Base-by-base conservation (phyloP, 108 stramenopile species). In the Cyclotella atomus region DNA sequence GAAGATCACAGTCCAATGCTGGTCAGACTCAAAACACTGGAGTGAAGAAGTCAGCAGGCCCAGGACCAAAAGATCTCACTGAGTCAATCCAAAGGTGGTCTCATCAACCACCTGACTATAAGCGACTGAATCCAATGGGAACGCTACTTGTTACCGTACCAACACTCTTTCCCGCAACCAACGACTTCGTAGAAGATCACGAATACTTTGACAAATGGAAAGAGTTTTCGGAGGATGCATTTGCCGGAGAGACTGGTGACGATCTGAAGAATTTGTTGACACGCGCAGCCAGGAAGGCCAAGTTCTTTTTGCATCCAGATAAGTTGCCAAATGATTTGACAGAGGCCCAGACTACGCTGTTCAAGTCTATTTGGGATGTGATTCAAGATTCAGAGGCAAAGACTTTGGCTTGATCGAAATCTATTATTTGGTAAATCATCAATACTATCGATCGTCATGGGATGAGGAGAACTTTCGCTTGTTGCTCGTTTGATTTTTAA, bases 181-280 rank as follows among this genome's bases (percentile, higher is more conserved):
- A 68, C 71, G 17, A 0, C 24, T 35, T 21, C 12, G 55, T 80
- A 21, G 70, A 77, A 30, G 28, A 50, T 36, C 84, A 85, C 35
- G 84, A 69, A 34, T 82, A 85, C 47, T 85, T 82, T 64, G 43
- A 36, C 5, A 85, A 85, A 60, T 85, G 76, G 72, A 77, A 78
- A 17, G 38, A 66, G 6, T 54, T 85, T 59, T 66, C 70, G 3
- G 36, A 30, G 6, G 84, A 85, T 29, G 80, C 80, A 10, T 70
- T 85, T 17, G 28, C 38, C 28, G 65, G 45, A 4, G 36, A 59
- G 17, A 45, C 49, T 24, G 70, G 41, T 30, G 76, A 79, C 49
- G 84, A 77, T n/a, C 20, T 77, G 50, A 77, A 85, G 3, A 35
- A 70, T 25, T 32, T 70, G 49, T 36, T 67, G 59, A 68, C 50